A percentile compares a stretch with the other conserved stretches of the same genome.
Evolutionary conservation across 352 stramenopile species (phyloP).

Genomic region (Phytopythium delawarense): DNA sequence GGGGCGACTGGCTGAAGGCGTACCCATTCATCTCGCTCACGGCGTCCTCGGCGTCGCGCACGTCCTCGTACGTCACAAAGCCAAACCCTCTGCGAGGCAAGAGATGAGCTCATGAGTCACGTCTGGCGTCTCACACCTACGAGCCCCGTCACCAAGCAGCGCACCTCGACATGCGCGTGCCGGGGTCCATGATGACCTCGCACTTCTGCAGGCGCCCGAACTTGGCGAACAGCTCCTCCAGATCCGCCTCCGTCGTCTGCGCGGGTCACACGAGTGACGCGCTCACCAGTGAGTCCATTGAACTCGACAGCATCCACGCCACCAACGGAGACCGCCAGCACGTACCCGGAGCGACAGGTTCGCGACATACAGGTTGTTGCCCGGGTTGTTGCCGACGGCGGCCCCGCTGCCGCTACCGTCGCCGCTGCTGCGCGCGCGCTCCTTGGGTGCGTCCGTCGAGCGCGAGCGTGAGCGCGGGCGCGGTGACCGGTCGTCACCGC

Average conservation of each 20-base stretch:
- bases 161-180: slow-evolving; percentile 69
- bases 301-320: background rate
- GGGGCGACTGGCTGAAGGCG: slow-evolving; percentile 7
- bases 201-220: slow-evolving; percentile 71
- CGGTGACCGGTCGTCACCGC: slow-evolving; percentile 6
- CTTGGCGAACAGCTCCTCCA: slow-evolving; percentile 73
- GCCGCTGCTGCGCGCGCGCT: slow-evolving; percentile 8
- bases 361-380: slow-evolving; percentile 82
- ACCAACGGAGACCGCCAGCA: background rate
- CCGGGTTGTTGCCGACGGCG: slow-evolving; percentile 36
- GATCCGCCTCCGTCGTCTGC: slow-evolving; percentile 41
- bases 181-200: slow-evolving; percentile 78
- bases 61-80: slow-evolving; percentile 77
- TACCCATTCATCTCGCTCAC: slow-evolving; percentile 81
- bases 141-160: background rate
- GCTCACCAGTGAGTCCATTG: background rate
- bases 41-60: slow-evolving; percentile 69
- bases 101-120: background rate
- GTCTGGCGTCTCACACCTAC: background rate
- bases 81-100: slow-evolving; percentile 44
- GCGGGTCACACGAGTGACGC: background rate
- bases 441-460: slow-evolving; percentile 27
- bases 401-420: slow-evolving; percentile 8
- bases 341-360: slow-evolving; percentile 56
- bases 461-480: slow-evolving; percentile 30